A percentile compares a stretch with the other conserved stretches of the same genome.
Conservation (phyloP, 768 basidiomycete genomes). For the Boletus insuetus region DNA sequence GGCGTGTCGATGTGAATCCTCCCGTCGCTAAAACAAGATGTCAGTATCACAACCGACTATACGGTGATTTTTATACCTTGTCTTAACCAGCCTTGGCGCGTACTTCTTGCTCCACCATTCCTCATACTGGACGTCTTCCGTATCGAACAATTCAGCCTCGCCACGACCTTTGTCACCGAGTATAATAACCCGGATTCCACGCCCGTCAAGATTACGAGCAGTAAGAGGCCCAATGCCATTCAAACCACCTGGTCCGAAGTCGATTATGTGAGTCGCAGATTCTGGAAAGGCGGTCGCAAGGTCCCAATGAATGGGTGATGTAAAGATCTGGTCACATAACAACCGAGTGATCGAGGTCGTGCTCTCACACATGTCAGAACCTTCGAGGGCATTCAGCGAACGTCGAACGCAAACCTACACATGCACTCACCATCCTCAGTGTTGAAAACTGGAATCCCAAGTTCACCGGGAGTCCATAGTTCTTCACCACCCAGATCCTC, state of each 20-base stretch:
- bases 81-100: constrained; percentile 82
- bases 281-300: constrained; percentile 88
- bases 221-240: constrained; percentile 93
- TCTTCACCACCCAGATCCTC: constrained; percentile 78
- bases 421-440: constrained; percentile 80
- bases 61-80: constrained; percentile 50
- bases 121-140: constrained; percentile 65
- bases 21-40: constrained; percentile 63
- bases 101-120: constrained; percentile 92
- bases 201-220: constrained; percentile 86
- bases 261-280: constrained; percentile 89
- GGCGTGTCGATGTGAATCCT: constrained; percentile 91
- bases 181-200: constrained; percentile 87
- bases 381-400: constrained; percentile 39
- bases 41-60: neutral
- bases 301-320: constrained; percentile 87
- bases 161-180: constrained; percentile 90
- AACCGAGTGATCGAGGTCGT: constrained; percentile 78
- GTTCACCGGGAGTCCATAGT: constrained; percentile 65
- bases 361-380: constrained; percentile 75
- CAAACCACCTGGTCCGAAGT: constrained; percentile 94
- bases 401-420: constrained; percentile 17
- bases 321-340: constrained; percentile 92
- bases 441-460: constrained; percentile 85
- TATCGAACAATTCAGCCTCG: constrained; percentile 80